Evolutionary conservation across 768 basidiomycete genomes (phyloP).

Genomic region (Mycena vulgaris): DNA sequence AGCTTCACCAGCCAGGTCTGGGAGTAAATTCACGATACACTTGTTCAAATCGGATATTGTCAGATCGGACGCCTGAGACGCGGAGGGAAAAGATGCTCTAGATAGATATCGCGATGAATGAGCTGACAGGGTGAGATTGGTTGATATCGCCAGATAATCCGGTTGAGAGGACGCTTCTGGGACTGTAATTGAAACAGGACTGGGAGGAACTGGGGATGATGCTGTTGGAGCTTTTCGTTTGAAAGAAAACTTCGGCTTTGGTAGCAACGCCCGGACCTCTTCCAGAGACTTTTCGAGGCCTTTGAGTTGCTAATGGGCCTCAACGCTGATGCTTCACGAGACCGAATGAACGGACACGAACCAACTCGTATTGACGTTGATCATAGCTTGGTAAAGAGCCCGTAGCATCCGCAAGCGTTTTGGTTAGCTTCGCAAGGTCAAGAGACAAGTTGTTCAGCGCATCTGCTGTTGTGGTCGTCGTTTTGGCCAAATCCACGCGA

Average conservation of each 20-base stretch:
- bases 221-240: slow-evolving; percentile 58
- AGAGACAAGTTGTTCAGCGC: slow-evolving; percentile 60
- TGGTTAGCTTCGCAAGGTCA: slow-evolving; percentile 72
- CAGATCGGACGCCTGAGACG: slow-evolving; percentile 63
- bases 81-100: slow-evolving; percentile 54
- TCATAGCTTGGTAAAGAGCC: slow-evolving; percentile 80
- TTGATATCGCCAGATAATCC: slow-evolving; percentile 34
- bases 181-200: slow-evolving; percentile 26
- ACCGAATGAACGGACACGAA: slow-evolving; percentile 50
- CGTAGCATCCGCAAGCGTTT: slow-evolving; percentile 74
- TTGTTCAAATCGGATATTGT: slow-evolving; percentile 75
- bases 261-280: slow-evolving; percentile 59
- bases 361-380: slow-evolving; percentile 79
- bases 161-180: neutral
- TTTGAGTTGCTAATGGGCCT: slow-evolving; percentile 72
- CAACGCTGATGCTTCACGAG: slow-evolving; percentile 20
- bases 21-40: slow-evolving; percentile 81
- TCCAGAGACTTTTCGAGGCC: slow-evolving; percentile 71
- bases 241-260: slow-evolving; percentile 80
- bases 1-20: slow-evolving; percentile 29
- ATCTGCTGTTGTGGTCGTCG: slow-evolving; percentile 45
- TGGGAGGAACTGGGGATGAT: slow-evolving; percentile 13
- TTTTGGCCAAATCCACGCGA: slow-evolving; percentile 60
- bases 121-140: slow-evolving; percentile 60
- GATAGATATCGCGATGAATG: slow-evolving; percentile 65